A percentile compares a stretch with the other conserved stretches of the same genome.
Conservation (phyloP, 768 basidiomycete genomes). For the Hydnum rufescens region DNA sequence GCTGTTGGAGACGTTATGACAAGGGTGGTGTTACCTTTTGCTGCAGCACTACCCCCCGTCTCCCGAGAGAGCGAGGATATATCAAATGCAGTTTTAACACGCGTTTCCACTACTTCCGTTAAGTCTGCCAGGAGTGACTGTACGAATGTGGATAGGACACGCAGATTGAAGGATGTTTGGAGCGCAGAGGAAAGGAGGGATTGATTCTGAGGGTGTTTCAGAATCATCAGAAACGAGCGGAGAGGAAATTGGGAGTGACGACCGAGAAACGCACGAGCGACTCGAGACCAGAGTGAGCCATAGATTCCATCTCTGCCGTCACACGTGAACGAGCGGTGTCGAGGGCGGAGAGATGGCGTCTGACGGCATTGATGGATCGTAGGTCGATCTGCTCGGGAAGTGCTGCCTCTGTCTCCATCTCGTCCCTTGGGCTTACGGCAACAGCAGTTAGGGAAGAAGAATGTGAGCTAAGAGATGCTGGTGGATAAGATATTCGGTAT, state of each 20-base stretch:
- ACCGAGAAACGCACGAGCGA: conserved; percentile 37
- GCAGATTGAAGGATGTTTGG: conserved; percentile 88
- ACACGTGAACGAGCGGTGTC: conserved; percentile 51
- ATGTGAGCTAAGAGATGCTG: neutral
- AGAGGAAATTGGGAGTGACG: neutral
- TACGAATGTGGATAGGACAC: conserved; percentile 65
- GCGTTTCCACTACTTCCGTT: conserved; percentile 61
- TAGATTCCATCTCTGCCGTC: conserved; percentile 73
- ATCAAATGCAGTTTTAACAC: conserved; percentile 73
- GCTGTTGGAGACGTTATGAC: too few species aligned
- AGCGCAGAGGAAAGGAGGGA: conserved; percentile 79
- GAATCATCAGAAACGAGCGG: neutral
- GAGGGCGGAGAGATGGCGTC: conserved; percentile 48
- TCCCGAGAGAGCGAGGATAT: conserved; percentile 72
- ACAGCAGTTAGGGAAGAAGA: neutral
- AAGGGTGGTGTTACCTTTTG: conserved; percentile 35
- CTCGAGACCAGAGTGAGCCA: conserved; percentile 64
- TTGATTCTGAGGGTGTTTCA: conserved; percentile 41
- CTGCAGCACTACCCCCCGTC: conserved; percentile 22
- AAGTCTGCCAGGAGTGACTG: conserved; percentile 59
- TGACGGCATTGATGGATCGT: conserved; percentile 52
- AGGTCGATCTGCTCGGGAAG: conserved; percentile 29
- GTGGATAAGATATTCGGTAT: neutral
- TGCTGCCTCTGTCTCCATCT: conserved; percentile 1
- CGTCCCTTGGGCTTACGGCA: neutral